Evolutionary conservation across 1,284 basidiomycete species (phyloP).

Genomic region (Hortiboletus rubellus): DNA sequence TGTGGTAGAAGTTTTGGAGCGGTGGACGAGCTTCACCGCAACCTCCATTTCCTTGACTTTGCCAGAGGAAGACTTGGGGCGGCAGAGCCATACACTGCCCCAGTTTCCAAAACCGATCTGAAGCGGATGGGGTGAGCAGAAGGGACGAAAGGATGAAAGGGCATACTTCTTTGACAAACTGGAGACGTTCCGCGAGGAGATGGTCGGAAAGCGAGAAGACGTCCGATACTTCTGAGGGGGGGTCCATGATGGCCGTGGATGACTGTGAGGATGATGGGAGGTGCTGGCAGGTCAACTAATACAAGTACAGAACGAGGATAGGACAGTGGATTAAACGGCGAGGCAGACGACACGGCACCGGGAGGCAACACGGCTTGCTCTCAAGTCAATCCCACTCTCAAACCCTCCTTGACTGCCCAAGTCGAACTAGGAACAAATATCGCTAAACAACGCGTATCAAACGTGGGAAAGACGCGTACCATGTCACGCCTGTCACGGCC

Average conservation of each 20-base stretch:
- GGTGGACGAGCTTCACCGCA: slow-evolving; percentile 88
- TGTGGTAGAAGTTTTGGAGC: slow-evolving; percentile 75
- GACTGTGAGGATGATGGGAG: background rate
- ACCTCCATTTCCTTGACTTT: slow-evolving; percentile 54
- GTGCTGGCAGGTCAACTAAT: background rate
- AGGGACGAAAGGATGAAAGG: slow-evolving; percentile 1
- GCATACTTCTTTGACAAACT: slow-evolving; percentile 73
- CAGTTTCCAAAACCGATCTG: slow-evolving; percentile 87
- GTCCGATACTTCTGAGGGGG: slow-evolving; percentile 41
- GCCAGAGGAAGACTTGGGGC: slow-evolving; percentile 52
- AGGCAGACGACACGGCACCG: background rate
- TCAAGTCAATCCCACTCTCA: background rate
- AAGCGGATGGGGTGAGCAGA: background rate
- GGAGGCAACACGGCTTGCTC: background rate
- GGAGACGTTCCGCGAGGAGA: slow-evolving; percentile 63
- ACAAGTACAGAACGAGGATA: slow-evolving; percentile 31
- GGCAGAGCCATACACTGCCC: slow-evolving; percentile 80
- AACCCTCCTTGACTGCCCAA: background rate
- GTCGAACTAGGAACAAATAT: slow-evolving; percentile 37
- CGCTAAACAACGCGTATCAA: slow-evolving; percentile 36
- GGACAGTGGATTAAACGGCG: background rate
- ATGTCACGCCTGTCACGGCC: slow-evolving; percentile 3
- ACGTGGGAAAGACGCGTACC: slow-evolving; percentile 32
- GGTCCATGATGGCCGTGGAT: slow-evolving; percentile 27
- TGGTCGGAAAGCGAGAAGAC: slow-evolving; percentile 61